Conservation (phyloP, 345 rosid species). For the Populus deltoides region DNA sequence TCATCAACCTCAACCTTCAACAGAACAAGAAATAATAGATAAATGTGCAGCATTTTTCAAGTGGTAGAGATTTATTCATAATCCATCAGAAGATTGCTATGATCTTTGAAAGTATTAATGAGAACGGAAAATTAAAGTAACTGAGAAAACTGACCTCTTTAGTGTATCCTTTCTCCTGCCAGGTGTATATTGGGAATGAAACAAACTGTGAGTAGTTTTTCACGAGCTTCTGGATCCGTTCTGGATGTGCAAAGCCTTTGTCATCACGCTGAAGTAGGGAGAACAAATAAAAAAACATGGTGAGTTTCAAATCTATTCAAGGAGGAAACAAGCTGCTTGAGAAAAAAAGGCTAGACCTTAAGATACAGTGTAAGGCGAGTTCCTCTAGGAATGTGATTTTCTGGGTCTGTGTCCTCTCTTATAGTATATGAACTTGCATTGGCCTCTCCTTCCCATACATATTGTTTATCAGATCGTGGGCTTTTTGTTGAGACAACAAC, state of each 20-base stretch:
- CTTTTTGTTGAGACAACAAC: constrained; percentile 85
- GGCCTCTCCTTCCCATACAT: constrained; percentile 93
- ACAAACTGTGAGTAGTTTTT: constrained; percentile 96
- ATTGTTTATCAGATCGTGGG: constrained; percentile 89
- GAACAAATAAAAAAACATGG: constrained; percentile 1
- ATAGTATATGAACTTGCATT: constrained; percentile 80
- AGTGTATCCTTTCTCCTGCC: constrained; percentile 95
- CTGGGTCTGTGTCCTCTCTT: constrained; percentile 84
- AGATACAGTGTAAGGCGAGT: constrained; percentile 82
- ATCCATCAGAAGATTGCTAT: too few relatives aligned
- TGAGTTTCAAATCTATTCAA: constrained; percentile 7
- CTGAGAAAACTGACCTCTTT: constrained; percentile 61
- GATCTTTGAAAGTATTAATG: too few relatives aligned
- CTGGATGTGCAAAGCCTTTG: constrained; percentile 92
- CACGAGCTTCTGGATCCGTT: constrained; percentile 85
- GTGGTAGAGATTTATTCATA: too few relatives aligned
- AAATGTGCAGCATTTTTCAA: neutral
- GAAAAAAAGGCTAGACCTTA: constrained; percentile 45
- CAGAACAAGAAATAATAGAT: neutral
- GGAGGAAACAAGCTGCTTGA: constrained; percentile 12
- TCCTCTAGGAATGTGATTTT: constrained; percentile 75
- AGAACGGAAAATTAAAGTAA: too few relatives aligned
- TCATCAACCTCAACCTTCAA: constrained; percentile 92
- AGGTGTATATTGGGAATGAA: constrained; percentile 95
- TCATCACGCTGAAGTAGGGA: constrained; percentile 57